Evolutionary conservation across 1,284 basidiomycete genomes (phyloP), one percentile per base, ranked within the genome.

Genomic region (Entoloma clypeatum): DNA sequence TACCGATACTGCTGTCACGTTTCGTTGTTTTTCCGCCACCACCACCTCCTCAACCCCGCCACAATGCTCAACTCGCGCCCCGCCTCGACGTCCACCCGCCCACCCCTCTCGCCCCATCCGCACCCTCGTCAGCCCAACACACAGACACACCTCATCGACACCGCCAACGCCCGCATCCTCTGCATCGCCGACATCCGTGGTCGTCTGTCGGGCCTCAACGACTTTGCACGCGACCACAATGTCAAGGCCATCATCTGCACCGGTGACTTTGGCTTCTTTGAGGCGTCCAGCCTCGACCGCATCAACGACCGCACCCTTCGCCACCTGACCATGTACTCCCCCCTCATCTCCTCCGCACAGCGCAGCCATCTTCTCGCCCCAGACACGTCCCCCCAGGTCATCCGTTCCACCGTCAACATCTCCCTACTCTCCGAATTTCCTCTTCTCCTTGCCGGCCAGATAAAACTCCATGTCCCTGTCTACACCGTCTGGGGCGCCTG

Each of bases 191-290:
- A 99, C 67, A 92, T 98, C 51, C 81, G 93, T 53, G 93, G 93
- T 44, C 75, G 84, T 48, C 74, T 92, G 48, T 91, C 88, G 43
- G 79, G 80, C 40, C 77, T 99, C 58, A 98, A 97, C 64, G 80
- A 90, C 59, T 81, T 97, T 45, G 94, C 94, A 23, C 73, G 84
- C 39, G 92, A 96, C 56, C 81, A 79, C 43, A 84, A 86, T 58
- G 92, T 92, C n/a, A 79, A 86, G 46, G 95, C 93, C 14, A 87
- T 99, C 63, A 91, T 99, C 49, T 95, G 99, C 64, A 97, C 94
- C 0, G 96, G 96, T 43, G 96, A 99, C 72, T 99, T 99, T 82
- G 96, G 96, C 44, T 97, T 99, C 67, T 96, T 96, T 65, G 86
- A 86, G 86, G 48, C 46, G 78, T 65, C 17, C 46, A 92, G 87